phyloP scores from a whole-genome alignment of 176 grass and related monocot species.

The Aegilops tauschii region DNA sequence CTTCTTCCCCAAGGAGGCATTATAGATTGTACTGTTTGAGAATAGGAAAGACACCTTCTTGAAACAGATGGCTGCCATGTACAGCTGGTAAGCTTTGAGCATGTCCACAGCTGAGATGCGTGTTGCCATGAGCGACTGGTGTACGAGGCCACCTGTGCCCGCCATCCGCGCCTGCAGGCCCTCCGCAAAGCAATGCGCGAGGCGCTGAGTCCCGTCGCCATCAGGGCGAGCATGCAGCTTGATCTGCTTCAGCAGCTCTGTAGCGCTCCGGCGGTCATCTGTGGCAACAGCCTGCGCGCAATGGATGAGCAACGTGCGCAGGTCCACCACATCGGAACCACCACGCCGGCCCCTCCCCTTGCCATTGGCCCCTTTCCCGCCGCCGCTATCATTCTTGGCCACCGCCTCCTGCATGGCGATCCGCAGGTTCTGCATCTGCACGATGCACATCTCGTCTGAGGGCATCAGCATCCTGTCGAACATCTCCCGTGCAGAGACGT shows the following conservation, averaged over 20 bases:
- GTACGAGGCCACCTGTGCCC: constrained; percentile 57
- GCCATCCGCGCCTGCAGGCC: constrained; percentile 69
- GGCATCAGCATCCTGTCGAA: constrained; percentile 47
- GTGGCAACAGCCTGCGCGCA: constrained; percentile 72
- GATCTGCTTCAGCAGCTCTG: constrained; percentile 78
- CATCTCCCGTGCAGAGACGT: constrained; percentile 49
- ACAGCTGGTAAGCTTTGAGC: constrained; percentile 71
- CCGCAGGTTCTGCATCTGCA: constrained; percentile 46
- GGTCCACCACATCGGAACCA: constrained; percentile 59
- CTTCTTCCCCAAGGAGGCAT: constrained; percentile 43
- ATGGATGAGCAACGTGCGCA: constrained; percentile 82
- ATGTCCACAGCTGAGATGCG: constrained; percentile 39
- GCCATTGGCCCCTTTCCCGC: constrained; percentile 9
- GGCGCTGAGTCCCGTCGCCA: constrained; percentile 69
- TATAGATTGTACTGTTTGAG: constrained; percentile 57
- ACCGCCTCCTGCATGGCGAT: constrained; percentile 48
- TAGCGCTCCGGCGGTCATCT: constrained; percentile 61
- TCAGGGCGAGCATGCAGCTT: constrained; percentile 43
- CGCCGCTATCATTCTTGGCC: constrained; percentile 13
- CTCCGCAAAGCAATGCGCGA: constrained; percentile 72
- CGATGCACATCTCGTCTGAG: constrained; percentile 20
- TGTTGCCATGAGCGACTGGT: constrained; percentile 68
- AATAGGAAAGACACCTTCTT: constrained; percentile 54
- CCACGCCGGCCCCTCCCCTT: constrained; percentile 39
- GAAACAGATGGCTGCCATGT: constrained; percentile 84